A percentile compares a stretch with the other conserved stretches of the same genome.
Conservation (phyloP, 2,329 filamentous ascomycete species). For the Colletotrichum limetticola region DNA sequence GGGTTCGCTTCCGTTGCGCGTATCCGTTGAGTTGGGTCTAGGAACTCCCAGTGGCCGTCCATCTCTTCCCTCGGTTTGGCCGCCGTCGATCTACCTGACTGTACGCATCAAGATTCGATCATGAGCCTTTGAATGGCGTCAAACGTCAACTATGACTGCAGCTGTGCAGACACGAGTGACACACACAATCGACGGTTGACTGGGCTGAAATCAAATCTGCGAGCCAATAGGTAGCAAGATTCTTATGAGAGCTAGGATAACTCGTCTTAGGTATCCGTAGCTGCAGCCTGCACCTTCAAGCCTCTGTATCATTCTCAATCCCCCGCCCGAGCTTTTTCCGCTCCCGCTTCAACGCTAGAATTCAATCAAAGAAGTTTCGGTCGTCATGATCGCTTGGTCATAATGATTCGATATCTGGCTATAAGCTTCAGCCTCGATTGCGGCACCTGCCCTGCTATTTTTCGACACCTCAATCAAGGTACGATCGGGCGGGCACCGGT, state of each 20-base stretch:
- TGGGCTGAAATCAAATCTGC: background rate
- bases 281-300: background rate
- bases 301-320: background rate
- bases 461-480: background rate
- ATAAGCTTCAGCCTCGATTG: constrained; percentile 2
- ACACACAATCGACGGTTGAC: too few relatives aligned
- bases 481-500: background rate
- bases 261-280: background rate
- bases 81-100: background rate
- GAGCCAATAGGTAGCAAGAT: background rate
- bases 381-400: background rate
- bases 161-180: background rate
- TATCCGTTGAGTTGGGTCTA: background rate
- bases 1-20: background rate
- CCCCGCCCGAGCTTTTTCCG: background rate
- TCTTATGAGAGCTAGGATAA: background rate
- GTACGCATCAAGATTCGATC: background rate
- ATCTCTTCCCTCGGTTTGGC: background rate
- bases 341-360: background rate
- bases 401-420: background rate
- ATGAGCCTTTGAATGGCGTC: background rate
- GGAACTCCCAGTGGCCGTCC: background rate
- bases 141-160: background rate
- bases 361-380: background rate
- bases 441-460: background rate